Percentiles rank a stretch among this genome's conserved stretches.
Conservation (phyloP, 2,329 filamentous ascomycete genomes). For the Thielaviopsis ethacetica region DNA sequence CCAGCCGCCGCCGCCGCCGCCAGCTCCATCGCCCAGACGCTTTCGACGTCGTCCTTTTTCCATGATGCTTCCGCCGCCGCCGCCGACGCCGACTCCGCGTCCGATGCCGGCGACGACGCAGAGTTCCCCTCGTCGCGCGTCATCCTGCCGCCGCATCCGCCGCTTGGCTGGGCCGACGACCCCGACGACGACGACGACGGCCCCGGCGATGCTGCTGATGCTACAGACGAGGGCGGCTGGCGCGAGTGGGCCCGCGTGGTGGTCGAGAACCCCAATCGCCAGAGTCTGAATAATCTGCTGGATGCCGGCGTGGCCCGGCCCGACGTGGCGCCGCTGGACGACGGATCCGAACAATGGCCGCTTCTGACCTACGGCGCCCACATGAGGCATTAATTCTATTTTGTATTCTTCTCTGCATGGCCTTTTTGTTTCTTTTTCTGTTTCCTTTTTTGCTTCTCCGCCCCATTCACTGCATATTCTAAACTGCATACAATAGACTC, state of each 20-base stretch:
- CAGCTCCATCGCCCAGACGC: background rate
- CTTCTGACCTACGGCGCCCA: no score
- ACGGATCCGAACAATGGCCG: no score
- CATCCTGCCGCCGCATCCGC: slow-evolving; percentile 4
- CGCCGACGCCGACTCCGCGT: background rate
- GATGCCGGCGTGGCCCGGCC: background rate
- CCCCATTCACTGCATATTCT: no score
- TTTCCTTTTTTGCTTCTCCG: no score
- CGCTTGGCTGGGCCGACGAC: background rate
- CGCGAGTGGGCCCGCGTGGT: slow-evolving; percentile 7
- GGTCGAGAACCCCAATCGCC: background rate
- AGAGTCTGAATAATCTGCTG: background rate
- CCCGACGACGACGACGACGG: background rate
- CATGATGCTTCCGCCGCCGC: background rate
- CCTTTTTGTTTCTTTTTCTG: no score
- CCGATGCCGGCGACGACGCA: background rate
- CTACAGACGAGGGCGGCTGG: background rate
- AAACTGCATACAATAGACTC: no score
- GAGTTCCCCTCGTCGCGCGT: slow-evolving; percentile 7
- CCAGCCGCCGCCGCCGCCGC: background rate
- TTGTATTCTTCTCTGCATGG: no score
- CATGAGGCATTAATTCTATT: no score
- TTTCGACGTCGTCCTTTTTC: background rate
- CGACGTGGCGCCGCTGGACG: no score
- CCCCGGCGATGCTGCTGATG: background rate